Conservation (phyloP, 345 rosid species). For the Raphanus sativus region DNA sequence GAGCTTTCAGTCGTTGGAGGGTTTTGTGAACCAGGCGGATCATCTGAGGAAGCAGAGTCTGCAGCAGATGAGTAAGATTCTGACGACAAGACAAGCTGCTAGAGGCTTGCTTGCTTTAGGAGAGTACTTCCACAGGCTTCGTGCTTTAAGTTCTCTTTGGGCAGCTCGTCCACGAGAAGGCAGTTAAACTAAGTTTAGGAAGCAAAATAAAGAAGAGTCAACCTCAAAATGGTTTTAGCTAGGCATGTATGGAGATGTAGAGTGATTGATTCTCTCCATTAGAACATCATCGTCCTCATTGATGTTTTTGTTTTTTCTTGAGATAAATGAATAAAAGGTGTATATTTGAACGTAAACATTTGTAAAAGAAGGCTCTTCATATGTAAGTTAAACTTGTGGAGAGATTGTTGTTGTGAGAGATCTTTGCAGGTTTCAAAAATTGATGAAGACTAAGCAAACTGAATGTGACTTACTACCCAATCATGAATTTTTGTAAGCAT, state of each 20-base stretch:
- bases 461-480: background rate
- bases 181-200: conserved; percentile 31
- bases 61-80: conserved; percentile 12
- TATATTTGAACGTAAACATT: background rate
- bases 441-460: background rate
- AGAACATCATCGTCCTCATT: conserved; percentile 23
- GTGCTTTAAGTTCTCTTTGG: conserved; percentile 90
- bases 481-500: background rate
- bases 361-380: no score
- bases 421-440: background rate
- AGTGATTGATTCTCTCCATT: conserved; percentile 9
- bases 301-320: conserved; percentile 1
- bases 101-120: conserved; percentile 60
- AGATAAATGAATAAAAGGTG: background rate
- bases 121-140: conserved; percentile 26
- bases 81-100: conserved; percentile 57
- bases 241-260: background rate
- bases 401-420: background rate
- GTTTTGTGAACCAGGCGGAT: conserved; percentile 58
- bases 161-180: conserved; percentile 69
- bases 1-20: background rate
- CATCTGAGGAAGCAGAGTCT: conserved; percentile 71
- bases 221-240: background rate
- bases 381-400: no score
- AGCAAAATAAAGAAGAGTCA: conserved; percentile 4